Percentiles rank a stretch among this genome's conserved stretches.
These are phyloP conservation scores for Boletus fagicola DNA, from an alignment of 768 basidiomycete species.

Conservation along the genomic window DNA sequence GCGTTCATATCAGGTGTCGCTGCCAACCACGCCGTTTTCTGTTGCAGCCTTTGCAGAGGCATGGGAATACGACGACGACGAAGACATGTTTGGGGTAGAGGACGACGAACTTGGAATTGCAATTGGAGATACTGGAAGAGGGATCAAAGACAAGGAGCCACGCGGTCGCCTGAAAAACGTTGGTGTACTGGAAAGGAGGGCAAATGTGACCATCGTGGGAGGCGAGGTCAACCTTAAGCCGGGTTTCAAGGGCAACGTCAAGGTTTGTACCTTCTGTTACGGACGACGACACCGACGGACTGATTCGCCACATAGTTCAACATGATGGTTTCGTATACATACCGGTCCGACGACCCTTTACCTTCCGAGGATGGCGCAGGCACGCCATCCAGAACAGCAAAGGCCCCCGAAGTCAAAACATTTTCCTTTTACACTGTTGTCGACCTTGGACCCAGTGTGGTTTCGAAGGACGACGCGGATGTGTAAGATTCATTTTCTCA, in stretches of 20 bases:
- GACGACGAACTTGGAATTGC: slow-evolving; percentile 39
- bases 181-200: slow-evolving; percentile 83
- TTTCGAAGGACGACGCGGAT: slow-evolving; percentile 52
- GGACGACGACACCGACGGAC: neutral
- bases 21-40: slow-evolving; percentile 76
- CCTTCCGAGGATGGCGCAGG: slow-evolving; percentile 60
- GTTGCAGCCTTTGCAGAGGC: slow-evolving; percentile 92
- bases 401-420: slow-evolving; percentile 73
- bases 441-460: slow-evolving; percentile 69
- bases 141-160: slow-evolving; percentile 45
- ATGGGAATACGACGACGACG: slow-evolving; percentile 98
- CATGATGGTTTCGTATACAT: slow-evolving; percentile 92
- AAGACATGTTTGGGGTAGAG: slow-evolving; percentile 65
- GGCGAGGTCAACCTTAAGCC: slow-evolving; percentile 86
- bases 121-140: slow-evolving; percentile 35
- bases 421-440: slow-evolving; percentile 89
- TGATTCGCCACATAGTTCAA: slow-evolving; percentile 65
- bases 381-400: slow-evolving; percentile 44
- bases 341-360: slow-evolving; percentile 83
- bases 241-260: slow-evolving; percentile 72
- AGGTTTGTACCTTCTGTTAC: slow-evolving; percentile 48
- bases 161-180: slow-evolving; percentile 55
- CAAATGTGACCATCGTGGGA: slow-evolving; percentile 85
- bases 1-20: slow-evolving; percentile 63
- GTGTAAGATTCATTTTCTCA: slow-evolving; percentile 6